Conservation (phyloP, 2,329 filamentous ascomycete species). For the Bipolaris gigantea region DNA sequence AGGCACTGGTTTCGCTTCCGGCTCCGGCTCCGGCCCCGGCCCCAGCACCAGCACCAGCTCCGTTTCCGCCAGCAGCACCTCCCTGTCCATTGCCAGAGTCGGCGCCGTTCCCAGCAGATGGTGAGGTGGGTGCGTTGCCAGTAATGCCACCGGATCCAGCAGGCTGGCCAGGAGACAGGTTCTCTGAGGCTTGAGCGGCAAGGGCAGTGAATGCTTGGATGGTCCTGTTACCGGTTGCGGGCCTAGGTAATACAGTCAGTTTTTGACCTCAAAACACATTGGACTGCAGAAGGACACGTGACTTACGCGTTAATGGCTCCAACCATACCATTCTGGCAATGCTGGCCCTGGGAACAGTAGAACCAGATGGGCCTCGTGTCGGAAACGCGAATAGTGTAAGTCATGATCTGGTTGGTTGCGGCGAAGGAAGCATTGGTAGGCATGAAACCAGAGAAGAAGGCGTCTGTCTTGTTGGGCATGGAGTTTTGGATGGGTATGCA, state of each 20-base stretch:
- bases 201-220: slow-evolving; percentile 40
- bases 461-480: slow-evolving; percentile 52
- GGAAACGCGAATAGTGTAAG: slow-evolving; percentile 72
- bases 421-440: slow-evolving; percentile 51
- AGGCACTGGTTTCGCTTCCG: slow-evolving; percentile 11
- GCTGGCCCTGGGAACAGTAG: slow-evolving; percentile 73
- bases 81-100: slow-evolving; percentile 10
- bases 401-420: slow-evolving; percentile 53
- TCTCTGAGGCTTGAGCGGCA: slow-evolving; percentile 46
- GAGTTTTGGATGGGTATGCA: slow-evolving; percentile 63
- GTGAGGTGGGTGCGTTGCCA: slow-evolving; percentile 13
- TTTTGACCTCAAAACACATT: not conserved
- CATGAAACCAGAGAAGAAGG: slow-evolving; percentile 67
- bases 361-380: slow-evolving; percentile 74
- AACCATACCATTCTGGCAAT: slow-evolving; percentile 75
- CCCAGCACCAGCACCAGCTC: slow-evolving; percentile 11
- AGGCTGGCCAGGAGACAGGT: slow-evolving; percentile 46
- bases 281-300: not conserved
- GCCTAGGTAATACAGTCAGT: slow-evolving; percentile 28
- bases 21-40: slow-evolving; percentile 15
- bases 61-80: not conserved
- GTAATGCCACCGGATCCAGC: slow-evolving; percentile 20
- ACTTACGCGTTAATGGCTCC: slow-evolving; percentile 76
- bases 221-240: slow-evolving; percentile 42
- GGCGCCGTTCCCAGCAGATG: slow-evolving; percentile 9